Evolutionary conservation across 176 grass and related monocot species (phyloP), one percentile per base, ranked within the genome.

Genomic region (Carex pumila): DNA sequence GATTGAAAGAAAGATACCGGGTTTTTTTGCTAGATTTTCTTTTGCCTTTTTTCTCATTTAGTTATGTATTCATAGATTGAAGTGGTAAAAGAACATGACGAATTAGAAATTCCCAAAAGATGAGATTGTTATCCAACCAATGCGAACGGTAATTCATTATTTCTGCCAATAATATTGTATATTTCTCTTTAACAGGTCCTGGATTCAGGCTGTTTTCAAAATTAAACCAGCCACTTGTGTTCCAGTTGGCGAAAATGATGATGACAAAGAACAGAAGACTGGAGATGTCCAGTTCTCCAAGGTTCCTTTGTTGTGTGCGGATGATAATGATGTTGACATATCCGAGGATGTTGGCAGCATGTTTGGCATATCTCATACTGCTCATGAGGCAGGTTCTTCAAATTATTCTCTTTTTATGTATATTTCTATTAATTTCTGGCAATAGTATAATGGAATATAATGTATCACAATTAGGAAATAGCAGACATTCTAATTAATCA

Each of bases 161-260:
- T 79, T 59, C 53, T 71, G n/a, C 12, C 31, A 78, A 41, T 41
- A 11, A 7, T 14, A 56, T 58, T 39, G 67, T 72, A 17, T 72
- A 22, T 21, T 50, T 50, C 22, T 17, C 39, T n/a, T 67, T 86
- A 13, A 41, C 73, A 98, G 95, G 88, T 87, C 89, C 73, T 98
- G 95, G 92, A 91, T 98, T 89, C 95, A 98, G 90, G 95, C 91
- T 87, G 87, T 86, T 22, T 98, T 94, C 79, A 87, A 54, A 76
- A 70, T 84, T 22, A 84, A 84, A 9, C 15, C 87, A 57, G n/a
- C 32, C 41, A 71, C 39, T 86, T 50, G 43, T 83, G 39, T 74
- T 59, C 47, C 12, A 55, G 25, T 14, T 18, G 43, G 37, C 73
- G 77, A 66, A 81, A 87, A 53, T 37, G 54, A 54, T 67, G 72